Evolutionary conservation across 2,329 filamentous ascomycete genomes (phyloP).

Genomic region (Lachnellula occidentalis): DNA sequence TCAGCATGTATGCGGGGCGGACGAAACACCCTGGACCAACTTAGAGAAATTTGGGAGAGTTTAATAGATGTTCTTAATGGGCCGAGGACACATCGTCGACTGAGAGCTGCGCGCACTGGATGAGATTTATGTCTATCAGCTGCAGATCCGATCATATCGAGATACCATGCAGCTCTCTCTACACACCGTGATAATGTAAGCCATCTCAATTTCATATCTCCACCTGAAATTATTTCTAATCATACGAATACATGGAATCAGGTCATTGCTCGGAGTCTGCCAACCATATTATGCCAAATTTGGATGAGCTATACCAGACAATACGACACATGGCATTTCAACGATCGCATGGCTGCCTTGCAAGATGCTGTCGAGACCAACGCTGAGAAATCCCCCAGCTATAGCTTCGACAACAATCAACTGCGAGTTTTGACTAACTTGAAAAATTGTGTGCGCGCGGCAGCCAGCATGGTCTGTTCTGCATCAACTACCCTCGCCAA

Average conservation of each 20-base stretch:
- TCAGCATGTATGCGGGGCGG: slow-evolving; percentile 9
- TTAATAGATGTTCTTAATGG: slow-evolving; percentile 66
- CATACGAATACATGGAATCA: slow-evolving; percentile 12
- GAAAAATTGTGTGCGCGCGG: slow-evolving; percentile 11
- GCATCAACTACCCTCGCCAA: slow-evolving; percentile 5
- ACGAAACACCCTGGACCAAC: slow-evolving; percentile 11
- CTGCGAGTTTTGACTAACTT: slow-evolving; percentile 5
- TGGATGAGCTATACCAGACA: slow-evolving; percentile 12
- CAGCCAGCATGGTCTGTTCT: slow-evolving; percentile 11
- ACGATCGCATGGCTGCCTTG: slow-evolving; percentile 4
- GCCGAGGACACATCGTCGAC: slow-evolving; percentile 17
- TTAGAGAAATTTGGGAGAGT: slow-evolving; percentile 60
- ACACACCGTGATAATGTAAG: slow-evolving; percentile 15
- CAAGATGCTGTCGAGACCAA: slow-evolving; percentile 7
- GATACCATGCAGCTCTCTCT: slow-evolving; percentile 16
- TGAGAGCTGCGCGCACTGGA: slow-evolving; percentile 9
- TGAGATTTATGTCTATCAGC: slow-evolving; percentile 12
- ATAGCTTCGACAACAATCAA: neutral
- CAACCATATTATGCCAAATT: slow-evolving; percentile 14
- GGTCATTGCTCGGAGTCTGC: slow-evolving; percentile 9
- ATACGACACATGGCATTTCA: slow-evolving; percentile 12
- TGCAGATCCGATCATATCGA: slow-evolving; percentile 14
- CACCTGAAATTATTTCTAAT: neutral
- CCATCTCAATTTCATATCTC: neutral
- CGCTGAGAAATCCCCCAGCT: neutral